phyloP scores from a whole-genome alignment of 306 rosid genomes.

The Gleditsia sinensis region DNA sequence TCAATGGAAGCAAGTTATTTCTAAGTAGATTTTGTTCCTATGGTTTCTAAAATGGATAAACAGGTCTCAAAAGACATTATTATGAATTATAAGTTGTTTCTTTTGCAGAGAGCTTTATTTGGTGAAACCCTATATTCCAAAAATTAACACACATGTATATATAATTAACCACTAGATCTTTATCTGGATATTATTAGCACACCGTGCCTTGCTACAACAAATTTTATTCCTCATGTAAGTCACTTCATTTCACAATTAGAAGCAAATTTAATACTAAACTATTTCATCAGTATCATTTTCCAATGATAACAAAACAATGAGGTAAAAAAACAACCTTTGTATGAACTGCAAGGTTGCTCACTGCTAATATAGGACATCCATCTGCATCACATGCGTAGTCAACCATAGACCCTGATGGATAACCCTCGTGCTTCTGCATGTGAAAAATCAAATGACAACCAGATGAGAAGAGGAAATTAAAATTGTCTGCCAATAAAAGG shows the following conservation, averaged over 20 bases:
- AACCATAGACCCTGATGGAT: constrained; percentile 92
- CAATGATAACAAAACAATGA: background rate
- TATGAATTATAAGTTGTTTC: constrained; percentile 5
- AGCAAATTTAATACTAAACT: constrained; percentile 3
- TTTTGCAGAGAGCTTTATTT: background rate
- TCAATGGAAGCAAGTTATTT: constrained; percentile 34
- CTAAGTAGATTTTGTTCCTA: background rate
- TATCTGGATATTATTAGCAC: background rate
- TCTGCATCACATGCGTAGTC: constrained; percentile 86
- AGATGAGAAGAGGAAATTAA: constrained; percentile 26
- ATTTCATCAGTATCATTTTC: constrained; percentile 1
- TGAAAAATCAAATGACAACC: constrained; percentile 19
- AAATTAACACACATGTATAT: background rate
- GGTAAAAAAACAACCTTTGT: constrained; percentile 53
- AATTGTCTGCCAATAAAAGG: constrained; percentile 13
- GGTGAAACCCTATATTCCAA: background rate
- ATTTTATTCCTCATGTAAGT: constrained; percentile 10
- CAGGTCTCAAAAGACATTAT: background rate
- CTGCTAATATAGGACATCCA: constrained; percentile 87
- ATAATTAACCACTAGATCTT: background rate
- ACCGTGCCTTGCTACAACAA: background rate
- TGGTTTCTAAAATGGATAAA: background rate
- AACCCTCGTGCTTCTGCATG: constrained; percentile 71
- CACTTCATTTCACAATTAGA: constrained; percentile 17
- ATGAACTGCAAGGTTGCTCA: constrained; percentile 86